Base-by-base conservation (phyloP, 2,329 filamentous ascomycete species). In the Daldinia sp. region DNA sequence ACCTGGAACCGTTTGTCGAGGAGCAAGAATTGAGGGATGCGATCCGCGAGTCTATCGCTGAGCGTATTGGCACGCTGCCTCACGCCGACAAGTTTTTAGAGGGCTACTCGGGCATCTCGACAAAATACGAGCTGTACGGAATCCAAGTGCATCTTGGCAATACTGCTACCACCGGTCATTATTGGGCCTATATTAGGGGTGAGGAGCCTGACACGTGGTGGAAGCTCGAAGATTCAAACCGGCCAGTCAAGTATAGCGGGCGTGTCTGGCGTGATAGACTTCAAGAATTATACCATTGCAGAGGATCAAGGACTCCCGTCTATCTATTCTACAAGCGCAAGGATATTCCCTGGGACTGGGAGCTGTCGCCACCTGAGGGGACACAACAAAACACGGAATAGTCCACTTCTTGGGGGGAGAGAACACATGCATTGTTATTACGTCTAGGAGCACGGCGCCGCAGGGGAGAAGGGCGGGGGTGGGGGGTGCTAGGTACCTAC, bases 51-150 rank as follows among this genome's bases (percentile, higher is more conserved):
- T n/a, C n/a, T n/a, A n/a, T n/a, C n/a, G n/a, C n/a, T n/a, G n/a
- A n/a, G n/a, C n/a, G n/a, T n/a, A n/a, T n/a, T n/a, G n/a, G n/a
- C n/a, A n/a, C n/a, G n/a, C n/a, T n/a, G n/a, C n/a, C n/a, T n/a
- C n/a, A n/a, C n/a, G n/a, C n/a, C n/a, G n/a, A n/a, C n/a, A n/a
- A n/a, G n/a, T n/a, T n/a, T n/a, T n/a, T n/a, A n/a, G n/a, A n/a
- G n/a, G n/a, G n/a, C n/a, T n/a, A n/a, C n/a, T n/a, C n/a, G n/a
- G n/a, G n/a, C n/a, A n/a, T n/a, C n/a, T n/a, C n/a, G n/a, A n/a
- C n/a, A n/a, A 79, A 82, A 4, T 99, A 97, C 76, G 90, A 96
- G 73, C 89, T 91, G 53, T 97, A 96, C 74, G 94, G 89, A 1
- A 90, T 97, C 5, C 86, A 96, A 55, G 83, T 91, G 64, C 94